Conservation (phyloP, 2,329 filamentous ascomycete species). For the Aspergillus viridinutans region DNA sequence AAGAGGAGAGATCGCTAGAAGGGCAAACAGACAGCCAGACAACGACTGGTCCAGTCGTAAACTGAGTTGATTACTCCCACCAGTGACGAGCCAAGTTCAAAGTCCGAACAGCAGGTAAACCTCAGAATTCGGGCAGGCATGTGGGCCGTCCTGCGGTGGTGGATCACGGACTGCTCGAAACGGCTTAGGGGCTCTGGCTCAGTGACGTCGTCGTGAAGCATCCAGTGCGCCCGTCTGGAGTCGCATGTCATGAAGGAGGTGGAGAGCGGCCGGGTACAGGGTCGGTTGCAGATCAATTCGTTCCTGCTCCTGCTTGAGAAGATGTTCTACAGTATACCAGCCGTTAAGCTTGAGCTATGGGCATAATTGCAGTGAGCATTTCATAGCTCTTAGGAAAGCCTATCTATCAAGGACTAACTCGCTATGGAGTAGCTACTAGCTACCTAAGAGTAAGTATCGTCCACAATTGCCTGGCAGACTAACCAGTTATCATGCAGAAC, state of each 20-base stretch:
- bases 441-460: background rate
- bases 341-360: background rate
- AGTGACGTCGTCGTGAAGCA: slow-evolving; percentile 31
- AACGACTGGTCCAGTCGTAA: background rate
- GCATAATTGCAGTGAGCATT: background rate
- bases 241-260: background rate
- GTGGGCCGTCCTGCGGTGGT: slow-evolving; percentile 17
- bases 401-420: background rate
- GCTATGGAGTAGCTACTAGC: background rate
- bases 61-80: background rate
- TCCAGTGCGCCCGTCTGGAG: slow-evolving; percentile 4
- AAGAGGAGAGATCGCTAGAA: background rate
- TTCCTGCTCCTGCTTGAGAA: background rate
- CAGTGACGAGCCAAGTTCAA: background rate
- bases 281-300: background rate
- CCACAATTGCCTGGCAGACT: background rate
- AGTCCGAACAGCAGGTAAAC: slow-evolving; percentile 2
- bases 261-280: background rate
- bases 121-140: slow-evolving; percentile 14
- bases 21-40: background rate
- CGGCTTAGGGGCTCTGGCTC: slow-evolving; percentile 13
- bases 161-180: slow-evolving; percentile 19
- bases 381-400: too few relatives aligned
- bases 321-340: background rate
- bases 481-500: slow-evolving; percentile 1